Evolutionary conservation across 169 alveolate species (phyloP), one percentile per base, ranked within the genome.

Genomic region (Toxoplasma gondii): DNA sequence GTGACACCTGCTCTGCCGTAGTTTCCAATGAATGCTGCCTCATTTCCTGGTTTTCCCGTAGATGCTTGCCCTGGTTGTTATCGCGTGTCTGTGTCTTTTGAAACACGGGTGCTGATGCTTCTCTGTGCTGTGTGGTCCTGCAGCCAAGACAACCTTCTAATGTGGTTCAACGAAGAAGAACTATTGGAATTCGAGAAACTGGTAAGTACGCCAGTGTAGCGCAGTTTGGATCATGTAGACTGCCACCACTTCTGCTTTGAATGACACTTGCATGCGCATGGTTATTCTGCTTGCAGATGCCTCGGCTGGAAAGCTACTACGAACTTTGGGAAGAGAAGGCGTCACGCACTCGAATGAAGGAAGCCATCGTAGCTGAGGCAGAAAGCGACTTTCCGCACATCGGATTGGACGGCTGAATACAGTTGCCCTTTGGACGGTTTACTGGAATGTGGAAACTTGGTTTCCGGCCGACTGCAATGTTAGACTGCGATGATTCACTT

Each of bases 151-250:
- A 94, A 80, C 43, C 94, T 94, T 17, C 93, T 94, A 67, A 70
- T 94, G 94, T 91, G 96, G 95, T 78, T 94, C 84, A 91, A 94
- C 41, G 94, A 39, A 64, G 96, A 94, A 69, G 96, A 94, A 36
- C 82, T 94, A 22, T 10, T 24, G 36, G 96, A 90, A 58, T 91
- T 94, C 45, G 96, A 94, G 54, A 90, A 53, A n/a, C 96, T 94
- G 36, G 96, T 94, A 43, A 94, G 93, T 31, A 7, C 84, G 0
- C 27, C 41, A 36, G n/a, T 7, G 81, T n/a, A 27, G 38, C 81
- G 41, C 17, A 31, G 0, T 9, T 69, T 31, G n/a, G 38, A 69
- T 27, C 36, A 31, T 49, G 38, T 43, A 69, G 36, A n/a, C 81
- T 10, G n/a, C 17, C 38, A n/a, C 58, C 58, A 17, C 1, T 49